Evolutionary conservation across 2,329 filamentous ascomycete genomes (phyloP).

Genomic region (Talaromyces sp.): DNA sequence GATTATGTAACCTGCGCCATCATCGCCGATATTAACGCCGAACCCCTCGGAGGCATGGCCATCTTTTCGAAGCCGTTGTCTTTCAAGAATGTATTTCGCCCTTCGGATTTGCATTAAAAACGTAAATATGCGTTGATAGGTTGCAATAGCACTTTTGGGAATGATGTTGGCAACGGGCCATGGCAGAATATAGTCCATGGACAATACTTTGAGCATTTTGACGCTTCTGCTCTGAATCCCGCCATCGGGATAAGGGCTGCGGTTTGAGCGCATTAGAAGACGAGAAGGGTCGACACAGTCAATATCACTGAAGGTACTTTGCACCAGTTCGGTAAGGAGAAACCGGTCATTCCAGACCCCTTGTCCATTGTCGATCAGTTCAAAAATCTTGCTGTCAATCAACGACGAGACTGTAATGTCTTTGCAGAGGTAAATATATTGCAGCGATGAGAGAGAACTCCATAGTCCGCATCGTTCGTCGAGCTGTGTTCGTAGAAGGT

Average conservation of each 20-base stretch:
- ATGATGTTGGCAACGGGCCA: conserved; percentile 68
- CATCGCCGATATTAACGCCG: conserved; percentile 38
- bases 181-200: conserved; percentile 61
- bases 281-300: conserved; percentile 54
- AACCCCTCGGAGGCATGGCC: conserved; percentile 17
- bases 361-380: conserved; percentile 60
- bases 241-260: conserved; percentile 37
- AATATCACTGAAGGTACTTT: conserved; percentile 59
- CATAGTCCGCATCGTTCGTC: conserved; percentile 65
- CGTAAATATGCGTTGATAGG: conserved; percentile 68
- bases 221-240: conserved; percentile 54
- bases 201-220: conserved; percentile 57
- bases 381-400: conserved; percentile 67
- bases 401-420: conserved; percentile 64
- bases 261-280: conserved; percentile 53
- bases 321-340: conserved; percentile 69
- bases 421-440: conserved; percentile 68
- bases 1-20: conserved; percentile 41
- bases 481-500: conserved; percentile 60
- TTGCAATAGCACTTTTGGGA: conserved; percentile 55
- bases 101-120: conserved; percentile 74
- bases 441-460: conserved; percentile 60
- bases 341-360: conserved; percentile 74
- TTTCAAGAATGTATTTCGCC: conserved; percentile 61
- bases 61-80: conserved; percentile 34